These are phyloP conservation scores for Phytopythium boreale DNA, from an alignment of 352 stramenopile species.

Conservation along the genomic window DNA sequence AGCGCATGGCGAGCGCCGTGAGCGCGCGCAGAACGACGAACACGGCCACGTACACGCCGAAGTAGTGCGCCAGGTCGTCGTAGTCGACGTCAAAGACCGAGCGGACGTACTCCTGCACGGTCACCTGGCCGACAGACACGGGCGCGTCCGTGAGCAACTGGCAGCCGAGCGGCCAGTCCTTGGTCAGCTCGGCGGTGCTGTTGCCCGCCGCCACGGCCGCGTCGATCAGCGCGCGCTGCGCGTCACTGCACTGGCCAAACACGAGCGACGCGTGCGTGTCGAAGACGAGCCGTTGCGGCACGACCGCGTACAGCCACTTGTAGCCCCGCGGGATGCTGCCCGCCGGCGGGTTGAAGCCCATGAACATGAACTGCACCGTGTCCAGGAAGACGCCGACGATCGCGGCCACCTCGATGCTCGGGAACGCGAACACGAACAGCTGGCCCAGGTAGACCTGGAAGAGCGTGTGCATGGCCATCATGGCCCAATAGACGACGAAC, in stretches of 20 bases:
- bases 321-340: slow-evolving; percentile 39
- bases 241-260: slow-evolving; percentile 35
- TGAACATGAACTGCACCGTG: slow-evolving; percentile 58
- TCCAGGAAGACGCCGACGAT: slow-evolving; percentile 39
- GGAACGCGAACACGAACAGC: slow-evolving; percentile 61
- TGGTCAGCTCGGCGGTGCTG: slow-evolving; percentile 26
- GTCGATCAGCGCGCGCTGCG: slow-evolving; percentile 28
- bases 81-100: slow-evolving; percentile 51
- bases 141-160: slow-evolving; percentile 49
- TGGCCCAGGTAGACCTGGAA: slow-evolving; percentile 51
- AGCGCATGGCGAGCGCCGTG: slow-evolving; percentile 46
- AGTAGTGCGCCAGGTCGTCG: slow-evolving; percentile 38
- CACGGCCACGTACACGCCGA: slow-evolving; percentile 45
- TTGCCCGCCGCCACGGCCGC: slow-evolving; percentile 11
- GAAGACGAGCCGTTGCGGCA: slow-evolving; percentile 40
- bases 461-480: slow-evolving; percentile 31
- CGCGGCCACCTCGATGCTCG: slow-evolving; percentile 41
- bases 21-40: slow-evolving; percentile 50
- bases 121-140: slow-evolving; percentile 28
- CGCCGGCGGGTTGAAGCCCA: slow-evolving; percentile 41
- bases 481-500: slow-evolving; percentile 38
- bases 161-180: slow-evolving; percentile 46
- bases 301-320: slow-evolving; percentile 43
- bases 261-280: slow-evolving; percentile 33
- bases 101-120: slow-evolving; percentile 58